A percentile compares a stretch with the other conserved stretches of the same genome.
These are phyloP conservation scores for Nicotiana knightiana DNA, from an alignment of 257 asterid genomes.

Conservation along the genomic window DNA sequence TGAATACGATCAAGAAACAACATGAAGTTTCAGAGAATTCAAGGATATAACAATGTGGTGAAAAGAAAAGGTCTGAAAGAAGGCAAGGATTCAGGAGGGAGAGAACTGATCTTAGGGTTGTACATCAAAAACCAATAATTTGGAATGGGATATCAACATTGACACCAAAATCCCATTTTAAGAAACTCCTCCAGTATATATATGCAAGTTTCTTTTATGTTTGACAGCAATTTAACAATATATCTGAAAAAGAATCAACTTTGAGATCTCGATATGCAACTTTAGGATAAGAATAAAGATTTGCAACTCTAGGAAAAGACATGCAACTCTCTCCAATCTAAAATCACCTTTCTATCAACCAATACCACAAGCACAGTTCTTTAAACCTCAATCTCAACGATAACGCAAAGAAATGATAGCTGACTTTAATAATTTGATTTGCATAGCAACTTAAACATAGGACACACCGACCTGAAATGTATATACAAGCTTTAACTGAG, in stretches of 20 bases:
- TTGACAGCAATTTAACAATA: background rate
- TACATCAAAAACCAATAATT: background rate
- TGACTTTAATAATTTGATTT: no score
- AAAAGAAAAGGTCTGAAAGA: constrained; percentile 1
- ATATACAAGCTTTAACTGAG: no score
- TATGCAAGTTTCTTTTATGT: background rate
- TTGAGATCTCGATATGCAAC: background rate
- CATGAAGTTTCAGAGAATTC: background rate
- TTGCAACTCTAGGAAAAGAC: no score
- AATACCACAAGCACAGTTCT: no score
- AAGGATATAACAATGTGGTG: background rate
- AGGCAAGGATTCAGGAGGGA: background rate
- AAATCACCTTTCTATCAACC: no score
- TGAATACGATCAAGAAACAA: background rate
- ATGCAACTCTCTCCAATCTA: no score
- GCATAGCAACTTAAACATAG: no score
- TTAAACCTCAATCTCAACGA: no score
- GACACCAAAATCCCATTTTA: background rate
- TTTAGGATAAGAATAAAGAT: background rate
- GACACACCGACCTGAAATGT: no score
- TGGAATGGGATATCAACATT: background rate
- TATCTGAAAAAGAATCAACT: background rate
- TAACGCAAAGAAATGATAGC: no score
- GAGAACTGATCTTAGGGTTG: background rate
- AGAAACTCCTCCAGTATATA: background rate